phyloP scores from a whole-genome alignment of 306 rosid genomes.

The Pyrus betulifolia region DNA sequence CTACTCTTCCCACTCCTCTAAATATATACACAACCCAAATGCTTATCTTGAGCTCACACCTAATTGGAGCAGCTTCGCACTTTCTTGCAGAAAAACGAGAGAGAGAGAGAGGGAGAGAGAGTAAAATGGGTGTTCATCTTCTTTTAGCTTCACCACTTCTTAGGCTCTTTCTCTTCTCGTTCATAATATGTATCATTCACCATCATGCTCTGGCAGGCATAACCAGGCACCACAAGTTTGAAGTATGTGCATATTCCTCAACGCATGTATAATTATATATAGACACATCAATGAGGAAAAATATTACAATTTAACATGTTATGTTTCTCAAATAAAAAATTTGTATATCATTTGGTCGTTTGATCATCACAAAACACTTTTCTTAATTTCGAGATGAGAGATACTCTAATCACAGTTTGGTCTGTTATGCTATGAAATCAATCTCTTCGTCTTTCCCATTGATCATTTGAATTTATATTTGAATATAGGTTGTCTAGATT shows the following conservation, averaged over 20 bases:
- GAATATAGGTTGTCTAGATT: no score
- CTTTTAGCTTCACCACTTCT: constrained; percentile 6
- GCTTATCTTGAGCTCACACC: background rate
- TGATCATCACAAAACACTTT: no score
- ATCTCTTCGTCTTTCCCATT: no score
- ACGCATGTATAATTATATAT: background rate
- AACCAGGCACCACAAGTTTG: constrained; percentile 48
- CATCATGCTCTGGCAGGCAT: constrained; percentile 31
- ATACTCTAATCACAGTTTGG: no score
- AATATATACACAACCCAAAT: constrained; percentile 22
- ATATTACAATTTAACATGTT: background rate
- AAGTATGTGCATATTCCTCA: constrained; percentile 18
- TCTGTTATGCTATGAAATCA: no score
- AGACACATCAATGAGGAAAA: no score
- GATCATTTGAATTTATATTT: no score
- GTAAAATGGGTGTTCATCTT: constrained; percentile 19
- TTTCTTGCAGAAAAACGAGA: background rate
- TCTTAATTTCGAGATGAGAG: no score
- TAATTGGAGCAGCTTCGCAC: background rate
- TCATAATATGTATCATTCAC: constrained; percentile 16
- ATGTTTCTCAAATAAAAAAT: no score
- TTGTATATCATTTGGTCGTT: no score
- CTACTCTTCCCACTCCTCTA: constrained; percentile 1
- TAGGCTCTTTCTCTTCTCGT: constrained; percentile 16
- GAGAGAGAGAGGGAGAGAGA: background rate